Evolutionary conservation across 2,329 filamentous ascomycete genomes (phyloP), one percentile per base, ranked within the genome.

Genomic region (Microdochium paspali): DNA sequence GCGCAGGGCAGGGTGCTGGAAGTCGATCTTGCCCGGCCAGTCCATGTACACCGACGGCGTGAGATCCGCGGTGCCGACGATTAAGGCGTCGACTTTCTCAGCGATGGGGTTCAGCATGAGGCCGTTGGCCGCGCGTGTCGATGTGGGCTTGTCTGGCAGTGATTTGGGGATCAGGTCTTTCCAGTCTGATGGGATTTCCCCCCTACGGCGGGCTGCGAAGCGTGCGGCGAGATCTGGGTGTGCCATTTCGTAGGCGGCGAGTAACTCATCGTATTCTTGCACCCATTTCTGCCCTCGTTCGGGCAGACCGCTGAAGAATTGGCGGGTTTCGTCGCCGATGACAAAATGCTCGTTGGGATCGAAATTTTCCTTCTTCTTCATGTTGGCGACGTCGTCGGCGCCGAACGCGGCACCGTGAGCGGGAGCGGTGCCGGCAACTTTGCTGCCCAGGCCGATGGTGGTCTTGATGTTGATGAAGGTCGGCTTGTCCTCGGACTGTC

Each of bases 351-450:
- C 60, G 0, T 74, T 69, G 0, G 74, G 67, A 50, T 79, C 64
- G 53, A 79, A 70, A 3, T 71, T 72, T 40, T 69, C 68, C 3
- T 59, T 59, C 39, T 59, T 66, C 66, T 82, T 82, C 60, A 79
- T 72, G n/a, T 71, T 64, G 1, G 65, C 68, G 1, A 83, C 70
- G 42, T 76, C 73, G 2, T 73, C 67, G 2, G 64, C 58, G 23
- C 76, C 77, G 26, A 80, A 73, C 1, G 77, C 74, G 2, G 71
- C 77, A n/a, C 77, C 77, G 50, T 82, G 80, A 0, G 77, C 73
- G 7, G 67, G 69, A 3, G 76, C 76, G 13, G 71, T 63, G 7
- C 73, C 72, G 0, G 68, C 69, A 0, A 66, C 65, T 1, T 60
- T 60, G 44, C 66, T 77, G 2, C 72, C 74, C 1, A 77, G 47